Evolutionary conservation across 768 basidiomycete genomes (phyloP).

Genomic region (Boletus rubescentipes): DNA sequence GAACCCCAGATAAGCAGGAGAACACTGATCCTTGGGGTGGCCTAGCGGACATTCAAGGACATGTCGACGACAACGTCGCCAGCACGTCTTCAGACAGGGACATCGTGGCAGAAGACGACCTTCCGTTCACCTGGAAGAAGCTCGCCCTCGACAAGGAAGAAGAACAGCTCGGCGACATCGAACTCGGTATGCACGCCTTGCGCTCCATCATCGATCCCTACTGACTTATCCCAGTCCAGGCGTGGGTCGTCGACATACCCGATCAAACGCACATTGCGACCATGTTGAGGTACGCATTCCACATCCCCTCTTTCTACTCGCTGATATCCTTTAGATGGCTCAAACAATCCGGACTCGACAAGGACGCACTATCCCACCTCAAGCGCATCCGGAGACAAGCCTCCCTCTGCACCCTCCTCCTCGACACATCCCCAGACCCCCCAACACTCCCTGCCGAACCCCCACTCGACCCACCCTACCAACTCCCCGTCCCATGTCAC

Average conservation of each 20-base stretch:
- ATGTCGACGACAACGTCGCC: not conserved
- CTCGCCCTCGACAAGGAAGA: slow-evolving; percentile 56
- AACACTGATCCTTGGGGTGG: slow-evolving; percentile 5
- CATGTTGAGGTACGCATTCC: slow-evolving; percentile 55
- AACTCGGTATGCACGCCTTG: slow-evolving; percentile 26
- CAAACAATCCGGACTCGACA: slow-evolving; percentile 59
- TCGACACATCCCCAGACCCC: slow-evolving; percentile 39
- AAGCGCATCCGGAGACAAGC: slow-evolving; percentile 69
- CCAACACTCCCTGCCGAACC: slow-evolving; percentile 53
- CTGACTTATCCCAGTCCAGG: slow-evolving; percentile 47
- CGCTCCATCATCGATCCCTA: not conserved
- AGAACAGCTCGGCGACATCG: slow-evolving; percentile 57
- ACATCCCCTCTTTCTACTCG: not conserved
- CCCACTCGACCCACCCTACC: slow-evolving; percentile 52
- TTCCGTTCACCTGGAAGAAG: slow-evolving; percentile 67
- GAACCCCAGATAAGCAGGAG: not conserved
- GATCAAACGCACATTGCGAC: slow-evolving; percentile 56
- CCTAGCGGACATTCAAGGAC: slow-evolving; percentile 6
- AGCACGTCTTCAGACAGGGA: slow-evolving; percentile 33
- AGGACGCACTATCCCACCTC: slow-evolving; percentile 63
- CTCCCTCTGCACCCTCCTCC: slow-evolving; percentile 51
- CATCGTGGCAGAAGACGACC: slow-evolving; percentile 51
- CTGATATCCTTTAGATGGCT: slow-evolving; percentile 54
- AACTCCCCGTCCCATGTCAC: slow-evolving; percentile 58
- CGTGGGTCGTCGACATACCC: slow-evolving; percentile 77